Base-by-base conservation (phyloP, 805 yeast genomes). In the Wickerhamiella azyma region DNA sequence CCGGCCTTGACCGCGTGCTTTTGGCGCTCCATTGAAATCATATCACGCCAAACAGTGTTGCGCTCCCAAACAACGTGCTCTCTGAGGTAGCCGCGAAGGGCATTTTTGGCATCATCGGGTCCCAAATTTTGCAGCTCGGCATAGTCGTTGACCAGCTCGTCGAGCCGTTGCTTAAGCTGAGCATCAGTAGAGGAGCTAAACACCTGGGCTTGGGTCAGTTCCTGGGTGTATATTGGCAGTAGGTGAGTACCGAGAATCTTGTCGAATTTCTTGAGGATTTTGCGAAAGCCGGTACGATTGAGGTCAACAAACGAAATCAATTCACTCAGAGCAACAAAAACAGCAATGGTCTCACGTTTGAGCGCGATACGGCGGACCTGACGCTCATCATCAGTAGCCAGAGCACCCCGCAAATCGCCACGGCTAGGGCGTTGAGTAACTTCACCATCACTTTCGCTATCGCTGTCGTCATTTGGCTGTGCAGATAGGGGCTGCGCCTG, bases 61-160 rank as follows among this genome's bases (percentile, higher is more conserved):
- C 98, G 74, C 65, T 89, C 97, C 94, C 96, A 89, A 16, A 88
- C 95, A 30, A 89, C 83, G 61, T 89, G 94, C 56, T 89, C 98
- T 52, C 96, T 71, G 52, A 89, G 65, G 65, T 76, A 72, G 49
- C 74, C 57, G 45, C 71, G 64, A 37, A 77, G 62, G 33, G 56
- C 56, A 62, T 70, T 76, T 36, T 59, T 56, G 45, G 66, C 66
- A 0, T 88, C 82, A 38, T 56, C 58, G 3, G 57, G 63, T 13
- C 51, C 38, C 55, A 68, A 52, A 49, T 65, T 49, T 9, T 69
- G 59, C 17, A 77, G 61, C 14, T 67, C 61, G 2, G 89, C 81
- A 57, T 76, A 83, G 26, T 74, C 64, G 14, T 64, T 65, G 10
- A 74, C 69, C 9, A 77, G 62, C 38, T 69, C 69, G n/a, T 71